These are phyloP conservation scores for Diaporthe sp. DNA, from an alignment of 2,329 filamentous ascomycete species.

Conservation along the genomic window DNA sequence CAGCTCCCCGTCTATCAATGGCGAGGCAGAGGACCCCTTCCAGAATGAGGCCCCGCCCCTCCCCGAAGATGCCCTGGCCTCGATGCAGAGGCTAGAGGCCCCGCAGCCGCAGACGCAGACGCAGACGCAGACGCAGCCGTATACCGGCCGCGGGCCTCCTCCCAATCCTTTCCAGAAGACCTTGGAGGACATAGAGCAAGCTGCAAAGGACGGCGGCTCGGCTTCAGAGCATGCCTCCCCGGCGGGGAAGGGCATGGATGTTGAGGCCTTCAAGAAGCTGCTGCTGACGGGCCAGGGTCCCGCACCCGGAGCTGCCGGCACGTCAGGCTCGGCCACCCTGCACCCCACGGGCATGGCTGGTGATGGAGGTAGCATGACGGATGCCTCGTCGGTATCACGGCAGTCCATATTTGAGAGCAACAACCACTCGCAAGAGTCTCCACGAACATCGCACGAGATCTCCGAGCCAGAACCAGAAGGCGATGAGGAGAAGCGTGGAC, in stretches of 20 bases:
- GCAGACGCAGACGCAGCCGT: constrained; percentile 31
- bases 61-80: constrained; percentile 38
- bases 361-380: constrained; percentile 64
- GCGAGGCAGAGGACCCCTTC: constrained; percentile 47
- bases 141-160: constrained; percentile 45
- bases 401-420: constrained; percentile 65
- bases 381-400: constrained; percentile 67
- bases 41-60: constrained; percentile 39
- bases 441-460: constrained; percentile 68
- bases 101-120: constrained; percentile 26
- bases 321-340: constrained; percentile 38
- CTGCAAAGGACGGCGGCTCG: constrained; percentile 45
- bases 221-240: constrained; percentile 38
- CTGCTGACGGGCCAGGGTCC: constrained; percentile 76
- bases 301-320: constrained; percentile 39
- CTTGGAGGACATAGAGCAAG: constrained; percentile 59
- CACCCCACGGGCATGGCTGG: constrained; percentile 39
- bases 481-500: constrained; percentile 53
- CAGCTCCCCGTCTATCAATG: constrained; percentile 40
- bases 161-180: constrained; percentile 69
- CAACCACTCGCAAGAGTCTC: constrained; percentile 55
- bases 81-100: not conserved
- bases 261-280: constrained; percentile 80
- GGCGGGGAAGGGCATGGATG: constrained; percentile 70
- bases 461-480: constrained; percentile 63